phyloP scores from a whole-genome alignment of 495 filamentous ascomycete species.

The Aspergillus panamensis region DNA sequence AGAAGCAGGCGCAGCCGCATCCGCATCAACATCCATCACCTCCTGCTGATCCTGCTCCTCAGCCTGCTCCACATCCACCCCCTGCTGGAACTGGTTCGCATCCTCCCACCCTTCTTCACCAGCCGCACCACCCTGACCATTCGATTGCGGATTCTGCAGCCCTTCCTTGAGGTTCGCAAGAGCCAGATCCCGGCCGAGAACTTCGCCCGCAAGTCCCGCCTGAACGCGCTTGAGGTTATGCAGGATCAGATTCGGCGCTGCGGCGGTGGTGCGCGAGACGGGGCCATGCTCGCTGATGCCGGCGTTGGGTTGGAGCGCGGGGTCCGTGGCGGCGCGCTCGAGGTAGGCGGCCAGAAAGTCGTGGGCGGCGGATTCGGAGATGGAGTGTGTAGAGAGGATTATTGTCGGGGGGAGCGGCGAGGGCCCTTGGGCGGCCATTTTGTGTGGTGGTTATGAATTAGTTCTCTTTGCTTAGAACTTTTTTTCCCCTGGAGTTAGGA shows the following conservation, averaged over 20 bases:
- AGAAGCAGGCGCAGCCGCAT: slow-evolving; percentile 22
- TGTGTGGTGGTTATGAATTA: slow-evolving; percentile 6
- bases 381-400: slow-evolving; percentile 40
- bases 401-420: slow-evolving; percentile 46
- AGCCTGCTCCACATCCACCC: slow-evolving; percentile 32
- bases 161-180: slow-evolving; percentile 37
- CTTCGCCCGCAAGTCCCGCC: slow-evolving; percentile 59
- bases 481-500: background rate
- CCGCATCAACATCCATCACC: slow-evolving; percentile 25
- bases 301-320: slow-evolving; percentile 66
- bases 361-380: slow-evolving; percentile 52
- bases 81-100: slow-evolving; percentile 46
- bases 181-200: slow-evolving; percentile 47
- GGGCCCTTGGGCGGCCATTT: slow-evolving; percentile 42
- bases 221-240: slow-evolving; percentile 65
- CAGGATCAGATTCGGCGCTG: slow-evolving; percentile 54
- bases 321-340: slow-evolving; percentile 46
- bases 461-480: background rate
- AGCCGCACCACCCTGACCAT: slow-evolving; percentile 22
- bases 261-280: slow-evolving; percentile 49
- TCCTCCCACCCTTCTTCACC: slow-evolving; percentile 48
- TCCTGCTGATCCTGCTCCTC: slow-evolving; percentile 23
- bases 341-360: slow-evolving; percentile 59
- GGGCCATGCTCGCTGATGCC: slow-evolving; percentile 59
- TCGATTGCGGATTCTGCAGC: slow-evolving; percentile 23